A percentile compares a stretch with the other conserved stretches of the same genome.
Conservation (phyloP, 202 grass and related monocot genomes). For the Digitaria exilis region DNA sequence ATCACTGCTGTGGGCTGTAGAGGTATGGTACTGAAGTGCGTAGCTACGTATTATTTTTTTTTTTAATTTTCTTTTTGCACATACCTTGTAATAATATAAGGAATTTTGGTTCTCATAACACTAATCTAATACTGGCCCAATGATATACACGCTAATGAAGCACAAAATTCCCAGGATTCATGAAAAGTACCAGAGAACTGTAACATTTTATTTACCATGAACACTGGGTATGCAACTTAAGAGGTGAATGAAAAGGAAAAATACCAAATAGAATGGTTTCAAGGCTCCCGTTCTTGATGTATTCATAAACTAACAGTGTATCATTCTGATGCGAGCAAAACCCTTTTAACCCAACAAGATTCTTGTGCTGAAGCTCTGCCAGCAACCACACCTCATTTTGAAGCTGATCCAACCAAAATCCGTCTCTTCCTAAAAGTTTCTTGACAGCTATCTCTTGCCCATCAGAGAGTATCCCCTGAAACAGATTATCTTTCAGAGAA, state of each 20-base stretch:
- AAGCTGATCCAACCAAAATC: conserved; percentile 42
- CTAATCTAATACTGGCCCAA: not conserved
- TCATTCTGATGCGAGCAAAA: conserved; percentile 49
- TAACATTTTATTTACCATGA: not conserved
- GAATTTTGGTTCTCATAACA: not conserved
- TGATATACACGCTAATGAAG: not conserved
- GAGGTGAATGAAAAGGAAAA: not conserved
- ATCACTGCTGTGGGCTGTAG: no score
- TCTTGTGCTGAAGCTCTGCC: conserved; percentile 67
- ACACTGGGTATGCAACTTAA: not conserved
- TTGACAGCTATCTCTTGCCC: conserved; percentile 73
- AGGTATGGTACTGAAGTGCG: not conserved
- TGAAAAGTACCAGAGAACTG: no score
- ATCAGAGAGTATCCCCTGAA: conserved; percentile 49
- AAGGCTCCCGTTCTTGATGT: conserved; percentile 56
- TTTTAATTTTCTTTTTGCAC: not conserved
- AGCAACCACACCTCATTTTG: conserved; percentile 51
- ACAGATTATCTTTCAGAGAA: not conserved
- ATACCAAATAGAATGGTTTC: conserved; percentile 60
- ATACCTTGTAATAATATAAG: not conserved
- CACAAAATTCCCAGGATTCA: not conserved
- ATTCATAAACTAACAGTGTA: conserved; percentile 69
- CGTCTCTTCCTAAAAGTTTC: conserved; percentile 41
- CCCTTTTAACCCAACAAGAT: conserved; percentile 63
- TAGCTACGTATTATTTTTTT: not conserved